Evolutionary conservation across 1,284 basidiomycete species (phyloP), one percentile per base, ranked within the genome.

Genomic region (Apiotrichum akiyoshidainum): DNA sequence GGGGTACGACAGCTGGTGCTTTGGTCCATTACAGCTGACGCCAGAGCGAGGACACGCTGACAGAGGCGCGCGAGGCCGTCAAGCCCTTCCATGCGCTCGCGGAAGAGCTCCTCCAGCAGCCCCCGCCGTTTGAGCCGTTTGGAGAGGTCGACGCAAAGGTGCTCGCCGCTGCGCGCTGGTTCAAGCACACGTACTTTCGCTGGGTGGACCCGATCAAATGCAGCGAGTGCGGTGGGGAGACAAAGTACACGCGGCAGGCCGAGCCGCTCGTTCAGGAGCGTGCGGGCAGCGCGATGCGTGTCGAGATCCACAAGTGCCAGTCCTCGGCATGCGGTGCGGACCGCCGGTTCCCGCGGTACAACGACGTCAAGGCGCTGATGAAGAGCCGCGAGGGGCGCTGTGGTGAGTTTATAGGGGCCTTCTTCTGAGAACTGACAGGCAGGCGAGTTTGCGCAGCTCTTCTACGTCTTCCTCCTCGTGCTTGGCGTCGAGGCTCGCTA

Each of bases 171-270:
- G 78, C 79, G 14, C 58, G 68, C 46, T 82, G 80, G 80, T 81
- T 81, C 71, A 80, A 80, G 61, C 52, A 65, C 16, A 60, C 65
- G 41, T 81, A 74, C 63, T 79, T 81, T 68, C 68, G 65, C 46
- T 82, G 81, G 81, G 71, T 74, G 13, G 80, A 82, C 62, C 80
- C 80, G 2, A 76, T 81, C 54, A 70, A 65, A 22, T 82, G 81
- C 55, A 59, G 71, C 0, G 22, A 9, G 6, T 82, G 80, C 56
- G 57, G 61, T 1, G 71, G 70, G 0, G 42, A 54, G 13, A 81
- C 79, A 1, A 41, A 41, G n/a, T 52, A 47, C 5, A 42, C 26
- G 47, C 8, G 69, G 65, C 0, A 21, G 0, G 65, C 50, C 1
- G 39, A 59, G 16, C 67, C 76, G 6, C 73, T 58, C 2, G 54